Evolutionary conservation across 2,329 filamentous ascomycete genomes (phyloP).

Genomic region (Calonectria naviculata): DNA sequence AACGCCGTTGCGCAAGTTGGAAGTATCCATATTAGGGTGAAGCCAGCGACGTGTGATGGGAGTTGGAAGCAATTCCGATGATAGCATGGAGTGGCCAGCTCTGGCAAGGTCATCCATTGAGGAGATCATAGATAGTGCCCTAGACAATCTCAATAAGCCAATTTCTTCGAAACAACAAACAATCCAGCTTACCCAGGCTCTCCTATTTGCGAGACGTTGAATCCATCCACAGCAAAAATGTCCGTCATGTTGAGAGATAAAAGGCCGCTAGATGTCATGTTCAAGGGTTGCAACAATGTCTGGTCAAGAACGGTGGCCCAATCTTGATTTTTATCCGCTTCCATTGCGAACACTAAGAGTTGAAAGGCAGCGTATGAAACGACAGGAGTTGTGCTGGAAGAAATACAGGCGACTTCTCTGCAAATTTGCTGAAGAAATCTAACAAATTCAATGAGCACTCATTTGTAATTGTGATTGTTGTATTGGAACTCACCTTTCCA

Average conservation of each 20-base stretch:
- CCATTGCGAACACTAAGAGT: slow-evolving; percentile 31
- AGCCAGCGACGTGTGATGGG: slow-evolving; percentile 46
- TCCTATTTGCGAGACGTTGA: slow-evolving; percentile 19
- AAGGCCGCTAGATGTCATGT: slow-evolving; percentile 24
- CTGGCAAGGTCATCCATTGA: slow-evolving; percentile 33
- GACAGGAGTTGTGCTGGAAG: slow-evolving; percentile 29
- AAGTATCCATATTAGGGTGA: slow-evolving; percentile 41
- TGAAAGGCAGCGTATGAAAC: slow-evolving; percentile 36
- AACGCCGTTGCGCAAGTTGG: slow-evolving; percentile 48
- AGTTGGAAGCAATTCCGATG: slow-evolving; percentile 32
- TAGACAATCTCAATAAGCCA: accelerated
- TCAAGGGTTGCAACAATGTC: slow-evolving; percentile 13
- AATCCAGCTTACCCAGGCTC: slow-evolving; percentile 26
- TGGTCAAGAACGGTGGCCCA: slow-evolving; percentile 18
- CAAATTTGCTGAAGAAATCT: slow-evolving; percentile 24
- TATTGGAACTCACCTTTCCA: slow-evolving; percentile 13
- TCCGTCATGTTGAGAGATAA: background rate
- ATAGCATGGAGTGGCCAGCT: slow-evolving; percentile 29
- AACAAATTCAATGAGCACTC: background rate
- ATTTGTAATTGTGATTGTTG: accelerated
- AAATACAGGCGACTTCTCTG: slow-evolving; percentile 25
- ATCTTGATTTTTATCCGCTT: background rate
- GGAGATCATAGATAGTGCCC: slow-evolving; percentile 32
- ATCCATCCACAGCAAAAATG: slow-evolving; percentile 19
- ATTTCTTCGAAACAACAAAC: background rate